phyloP scores from a whole-genome alignment of 2,329 filamentous ascomycete species.

The Colletotrichum tamarilloi region DNA sequence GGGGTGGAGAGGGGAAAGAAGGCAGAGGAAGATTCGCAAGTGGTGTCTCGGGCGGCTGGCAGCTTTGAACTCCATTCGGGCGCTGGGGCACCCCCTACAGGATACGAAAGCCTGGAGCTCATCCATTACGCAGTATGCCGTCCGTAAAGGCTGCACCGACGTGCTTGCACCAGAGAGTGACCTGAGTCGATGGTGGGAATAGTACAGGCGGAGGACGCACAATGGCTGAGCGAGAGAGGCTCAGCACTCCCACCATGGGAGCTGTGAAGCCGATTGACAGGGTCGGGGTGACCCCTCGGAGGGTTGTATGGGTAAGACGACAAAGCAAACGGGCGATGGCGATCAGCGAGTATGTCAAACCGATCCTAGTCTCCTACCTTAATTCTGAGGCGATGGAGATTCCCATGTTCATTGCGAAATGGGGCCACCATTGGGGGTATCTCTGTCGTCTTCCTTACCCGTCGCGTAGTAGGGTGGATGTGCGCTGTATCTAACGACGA shows the following conservation, averaged over 20 bases:
- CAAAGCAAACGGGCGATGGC: constrained; percentile 12
- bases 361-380: constrained; percentile 30
- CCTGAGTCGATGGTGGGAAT: background rate
- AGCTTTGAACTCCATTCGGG: background rate
- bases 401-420: background rate
- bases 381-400: constrained; percentile 14
- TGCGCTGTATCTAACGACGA: constrained; percentile 2
- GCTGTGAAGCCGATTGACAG: background rate
- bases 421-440: background rate
- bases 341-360: constrained; percentile 18
- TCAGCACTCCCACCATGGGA: background rate
- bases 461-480: background rate
- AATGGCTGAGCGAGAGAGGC: background rate
- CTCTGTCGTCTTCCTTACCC: background rate
- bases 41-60: background rate
- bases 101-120: background rate
- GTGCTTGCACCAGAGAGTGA: background rate
- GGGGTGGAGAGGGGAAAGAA: background rate
- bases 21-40: background rate
- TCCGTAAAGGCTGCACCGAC: background rate
- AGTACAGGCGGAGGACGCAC: constrained; percentile 2
- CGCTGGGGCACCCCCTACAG: background rate
- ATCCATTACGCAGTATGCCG: background rate
- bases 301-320: constrained; percentile 18
- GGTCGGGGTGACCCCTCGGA: constrained; percentile 16